Base-by-base conservation (phyloP, 2,329 filamentous ascomycete species). In the Zymoseptoria crescenta region DNA sequence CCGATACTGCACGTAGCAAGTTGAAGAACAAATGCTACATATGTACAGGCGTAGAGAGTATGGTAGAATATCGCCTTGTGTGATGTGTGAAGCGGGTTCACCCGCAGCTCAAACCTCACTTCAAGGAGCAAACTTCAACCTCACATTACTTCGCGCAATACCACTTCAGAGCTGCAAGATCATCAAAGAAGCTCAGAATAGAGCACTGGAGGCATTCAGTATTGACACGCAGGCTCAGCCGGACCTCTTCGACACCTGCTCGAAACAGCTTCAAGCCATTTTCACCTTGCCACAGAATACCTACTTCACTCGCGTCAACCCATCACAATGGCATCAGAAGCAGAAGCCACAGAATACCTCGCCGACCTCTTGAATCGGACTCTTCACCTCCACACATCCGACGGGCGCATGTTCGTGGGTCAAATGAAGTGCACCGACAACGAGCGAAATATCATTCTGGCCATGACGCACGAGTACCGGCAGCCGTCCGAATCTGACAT, bases 351-450 rank as follows among this genome's bases (percentile, higher is more conserved):
- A 1, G 59, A 60, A n/a, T 74, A 69, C 62, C 68, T 74, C 20
- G 59, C 62, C 4, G 59, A 61, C n/a, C 65, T 73, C 49, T 61
- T 74, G 16, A 73, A 74, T 73, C 89, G 89, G 73, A 89, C 84
- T 48, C 77, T 97, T 35, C 87, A 91, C 59, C 78, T 97, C 57
- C 83, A 88, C 67, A 89, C 88, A 13, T 89, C 85, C 4, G 93
- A 97, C 72, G 85, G 84, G 16, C 89, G 94, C 61, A 86, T 96
- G 73, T 99, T 97, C 74, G 84, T 91, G 57, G 94, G 94, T 20
- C 82, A 86, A 64, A 89, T 99, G 76, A 96, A 95, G 75, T 99
- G 94, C 78, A 96, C 92, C 29, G 94, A 99, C 78, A 85, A 88
- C 60, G 89, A 96, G 62, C 84, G 83, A 68, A 74, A 99, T 70